Evolutionary conservation across 257 asterid species (phyloP).

Genomic region (Plectranthus barbatus): DNA sequence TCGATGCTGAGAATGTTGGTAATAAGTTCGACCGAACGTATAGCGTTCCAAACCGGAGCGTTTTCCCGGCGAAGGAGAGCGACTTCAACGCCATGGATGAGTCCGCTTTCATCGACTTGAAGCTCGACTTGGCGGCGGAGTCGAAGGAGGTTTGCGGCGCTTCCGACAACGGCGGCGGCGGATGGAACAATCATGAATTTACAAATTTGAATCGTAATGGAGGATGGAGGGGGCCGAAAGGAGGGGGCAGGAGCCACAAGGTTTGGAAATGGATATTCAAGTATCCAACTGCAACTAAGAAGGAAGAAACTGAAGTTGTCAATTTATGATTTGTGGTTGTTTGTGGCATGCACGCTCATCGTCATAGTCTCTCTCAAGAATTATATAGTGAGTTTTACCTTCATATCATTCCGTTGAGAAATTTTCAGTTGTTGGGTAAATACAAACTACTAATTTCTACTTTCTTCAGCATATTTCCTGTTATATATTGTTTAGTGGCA

Average conservation of each 20-base stretch:
- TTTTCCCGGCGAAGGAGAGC: conserved; percentile 65
- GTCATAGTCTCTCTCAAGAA: no score
- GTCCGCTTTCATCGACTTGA: conserved; percentile 73
- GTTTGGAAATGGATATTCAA: conserved; percentile 88
- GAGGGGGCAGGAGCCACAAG: conserved; percentile 27
- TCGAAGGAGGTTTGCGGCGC: conserved; percentile 24
- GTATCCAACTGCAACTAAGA: conserved; percentile 34
- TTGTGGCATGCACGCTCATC: no score
- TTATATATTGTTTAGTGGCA: no score
- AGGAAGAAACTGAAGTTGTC: conserved; percentile 11
- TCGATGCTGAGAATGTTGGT: conserved; percentile 23
- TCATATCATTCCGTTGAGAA: not conserved
- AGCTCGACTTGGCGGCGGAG: conserved; percentile 52
- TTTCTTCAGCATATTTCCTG: no score
- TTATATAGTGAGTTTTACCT: no score
- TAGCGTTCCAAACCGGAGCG: no score
- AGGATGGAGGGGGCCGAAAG: conserved; percentile 32
- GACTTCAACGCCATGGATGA: conserved; percentile 74
- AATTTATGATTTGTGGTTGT: no score
- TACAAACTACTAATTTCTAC: no score
- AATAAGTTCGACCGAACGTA: conserved; percentile 28
- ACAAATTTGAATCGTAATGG: conserved; percentile 5
- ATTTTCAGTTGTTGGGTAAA: no score
- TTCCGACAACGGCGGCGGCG: conserved; percentile 31
- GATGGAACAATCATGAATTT: conserved; percentile 5